phyloP scores from a whole-genome alignment of 2,329 filamentous ascomycete species.

The Clonostachys chloroleuca region DNA sequence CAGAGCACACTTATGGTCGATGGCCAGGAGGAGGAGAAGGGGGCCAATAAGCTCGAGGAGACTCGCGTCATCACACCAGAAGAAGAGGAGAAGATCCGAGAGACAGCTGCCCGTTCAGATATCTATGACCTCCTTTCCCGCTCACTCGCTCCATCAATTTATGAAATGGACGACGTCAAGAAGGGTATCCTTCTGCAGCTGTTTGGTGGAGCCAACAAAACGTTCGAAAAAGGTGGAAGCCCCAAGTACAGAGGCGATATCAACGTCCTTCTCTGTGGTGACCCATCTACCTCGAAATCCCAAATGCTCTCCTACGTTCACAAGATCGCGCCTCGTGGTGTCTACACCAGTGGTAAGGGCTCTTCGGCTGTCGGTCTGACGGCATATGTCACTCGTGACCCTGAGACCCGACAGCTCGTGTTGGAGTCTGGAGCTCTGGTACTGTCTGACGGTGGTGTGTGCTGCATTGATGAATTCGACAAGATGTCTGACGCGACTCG shows the following conservation, averaged over 20 bases:
- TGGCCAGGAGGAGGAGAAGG: conserved; percentile 59
- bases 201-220: conserved; percentile 97
- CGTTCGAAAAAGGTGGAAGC: conserved; percentile 92
- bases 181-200: conserved; percentile 96
- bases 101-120: conserved; percentile 73
- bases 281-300: conserved; percentile 94
- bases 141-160: conserved; percentile 90
- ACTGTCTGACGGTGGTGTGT: conserved; percentile 76
- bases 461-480: conserved; percentile 82
- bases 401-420: conserved; percentile 74
- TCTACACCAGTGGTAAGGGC: conserved; percentile 79
- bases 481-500: conserved; percentile 79
- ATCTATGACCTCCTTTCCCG: conserved; percentile 90
- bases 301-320: conserved; percentile 93
- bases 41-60: conserved; percentile 76
- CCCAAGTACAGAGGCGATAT: conserved; percentile 96
- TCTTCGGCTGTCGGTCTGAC: conserved; percentile 79
- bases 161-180: conserved; percentile 98
- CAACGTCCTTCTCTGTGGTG: conserved; percentile 93
- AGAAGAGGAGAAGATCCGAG: conserved; percentile 84
- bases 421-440: conserved; percentile 77
- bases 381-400: conserved; percentile 76
- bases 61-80: conserved; percentile 78
- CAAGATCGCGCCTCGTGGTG: conserved; percentile 88
- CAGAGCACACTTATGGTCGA: conserved; percentile 81